Evolutionary conservation across 805 yeast species (phyloP), one percentile per base, ranked within the genome.

Genomic region (Vanderwaltozyma yarrowii): DNA sequence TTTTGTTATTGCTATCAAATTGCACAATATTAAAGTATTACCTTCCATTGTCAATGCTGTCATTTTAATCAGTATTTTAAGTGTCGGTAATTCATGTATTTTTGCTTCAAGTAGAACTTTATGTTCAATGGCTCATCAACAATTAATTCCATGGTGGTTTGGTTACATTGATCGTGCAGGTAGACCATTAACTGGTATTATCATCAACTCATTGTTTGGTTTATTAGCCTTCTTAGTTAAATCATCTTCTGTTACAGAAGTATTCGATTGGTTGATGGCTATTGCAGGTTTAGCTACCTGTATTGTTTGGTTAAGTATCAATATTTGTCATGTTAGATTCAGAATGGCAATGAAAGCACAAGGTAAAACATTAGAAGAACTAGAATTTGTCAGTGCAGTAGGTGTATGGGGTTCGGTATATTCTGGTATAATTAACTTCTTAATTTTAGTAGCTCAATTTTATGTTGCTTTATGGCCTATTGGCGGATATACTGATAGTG

Each of bases 381-480:
- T 45, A 24, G 49, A 45, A 20, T 45, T 45, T 27, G 42, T 39
- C 3, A 45, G 49, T 38, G 45, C 45, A 19, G 67, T 71, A 30
- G 87, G 87, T 36, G 50, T 74, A 25, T 60, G 51, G 43, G 84
- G 84, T 30, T 74, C 85, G 2, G 51, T 52, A 35, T 66, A 66
- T 45, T 85, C 85, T 35, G 56, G 70, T 17, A 17, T 55, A 7
- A 57, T 80, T 40, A 76, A 74, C 55, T 34, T 64, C 29, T 59
- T 75, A 42, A 73, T 80, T 42, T 61, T 80, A 39, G 61, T 70
- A 37, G 78, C 81, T 26, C 83, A 78, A 60, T 79, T 80, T 66
- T 80, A 84, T 80, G 62, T 73, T 42, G 80, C 84, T 3, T 61
- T 79, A 36, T 80, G 65, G 67, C 87, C 86, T 36, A 52, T 73